Evolutionary conservation across 169 alveolate species (phyloP), one percentile per base, ranked within the genome.

Genomic region (Plasmodium chabaudi): DNA sequence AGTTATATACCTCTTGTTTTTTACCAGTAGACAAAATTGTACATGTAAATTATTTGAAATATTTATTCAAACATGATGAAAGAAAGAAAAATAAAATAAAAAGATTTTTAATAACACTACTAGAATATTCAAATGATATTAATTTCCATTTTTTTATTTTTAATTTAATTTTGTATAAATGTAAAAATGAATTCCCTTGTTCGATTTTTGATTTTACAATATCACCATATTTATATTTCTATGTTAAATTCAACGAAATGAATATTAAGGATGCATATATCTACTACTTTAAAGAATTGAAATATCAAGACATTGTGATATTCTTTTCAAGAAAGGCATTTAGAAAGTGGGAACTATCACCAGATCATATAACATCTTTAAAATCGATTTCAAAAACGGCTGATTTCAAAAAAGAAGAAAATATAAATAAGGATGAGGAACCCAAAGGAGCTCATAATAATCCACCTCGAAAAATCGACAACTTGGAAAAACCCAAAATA

Each of bases 131-230:
- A 1, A 70, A 21, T 15, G 91, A 86, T 56, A 25, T 86, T 0
- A 86, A 86, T 25, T 86, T 86, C 17, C 91, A 86, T 51, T 86
- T 86, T 17, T 86, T 86, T 21, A 21, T 86, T 10, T 86, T 86
- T 70, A 57, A 86, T 64, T 65, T 86, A 49, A 69, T 86, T 59
- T 53, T 86, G 42, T 86, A 86, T 55, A 86, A 86, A 86, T 86
- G 91, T 53, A 63, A 49, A n/a, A 86, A 86, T 53, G 68, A 64
- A 19, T 86, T 86, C 25, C 91, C 91, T 1, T 86, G 91, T 60
- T 46, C 87, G 7, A 63, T 86, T 9, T 86, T 64, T n/a, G 87
- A 86, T 42, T 34, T 86, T 1, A 49, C 23, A 7, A 86, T 65
- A 1, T 86, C 91, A 1, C 91, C 68, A 2, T 73, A 59, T 64